Conservation (phyloP, 768 basidiomycete species). For the Ramaria sp. region DNA sequence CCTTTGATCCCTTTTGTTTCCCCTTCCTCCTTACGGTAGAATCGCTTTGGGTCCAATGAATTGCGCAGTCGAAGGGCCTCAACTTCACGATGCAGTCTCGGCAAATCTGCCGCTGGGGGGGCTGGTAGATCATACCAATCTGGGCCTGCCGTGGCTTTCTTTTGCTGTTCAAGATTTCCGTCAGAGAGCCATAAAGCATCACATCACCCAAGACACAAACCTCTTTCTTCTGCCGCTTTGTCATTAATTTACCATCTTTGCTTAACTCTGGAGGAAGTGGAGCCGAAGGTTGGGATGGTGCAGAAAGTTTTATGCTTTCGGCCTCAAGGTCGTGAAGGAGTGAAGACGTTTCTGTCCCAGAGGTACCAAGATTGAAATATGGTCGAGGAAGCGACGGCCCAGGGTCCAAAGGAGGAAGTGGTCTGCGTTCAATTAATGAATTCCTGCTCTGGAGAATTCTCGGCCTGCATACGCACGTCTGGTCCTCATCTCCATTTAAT, state of each 20-base stretch:
- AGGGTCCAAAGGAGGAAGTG: constrained; percentile 55
- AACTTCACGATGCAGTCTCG: constrained; percentile 72
- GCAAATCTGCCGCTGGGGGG: constrained; percentile 36
- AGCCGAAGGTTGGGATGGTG: constrained; percentile 47
- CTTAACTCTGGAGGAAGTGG: constrained; percentile 38
- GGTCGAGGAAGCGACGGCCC: constrained; percentile 45
- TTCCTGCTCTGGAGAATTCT: constrained; percentile 1
- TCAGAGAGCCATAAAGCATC: not conserved
- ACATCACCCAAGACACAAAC: not conserved
- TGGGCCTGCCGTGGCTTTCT: constrained; percentile 62
- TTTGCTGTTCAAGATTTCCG: constrained; percentile 34
- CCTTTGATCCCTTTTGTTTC: constrained; percentile 73
- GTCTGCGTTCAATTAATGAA: constrained; percentile 25
- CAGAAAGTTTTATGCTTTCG: constrained; percentile 38
- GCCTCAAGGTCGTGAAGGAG: constrained; percentile 53
- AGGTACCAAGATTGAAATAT: constrained; percentile 48
- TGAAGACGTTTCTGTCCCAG: constrained; percentile 32
- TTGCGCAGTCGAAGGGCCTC: constrained; percentile 80
- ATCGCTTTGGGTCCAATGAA: constrained; percentile 85
- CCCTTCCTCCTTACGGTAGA: constrained; percentile 79
- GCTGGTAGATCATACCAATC: constrained; percentile 87
- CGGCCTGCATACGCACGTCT: constrained; percentile 23
- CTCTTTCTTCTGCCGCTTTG: constrained; percentile 45
- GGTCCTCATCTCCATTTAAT: constrained; percentile 26
- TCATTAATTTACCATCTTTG: constrained; percentile 57